Evolutionary conservation across 2,329 filamentous ascomycete species (phyloP).

Genomic region (Pleurostoma richardsiae): DNA sequence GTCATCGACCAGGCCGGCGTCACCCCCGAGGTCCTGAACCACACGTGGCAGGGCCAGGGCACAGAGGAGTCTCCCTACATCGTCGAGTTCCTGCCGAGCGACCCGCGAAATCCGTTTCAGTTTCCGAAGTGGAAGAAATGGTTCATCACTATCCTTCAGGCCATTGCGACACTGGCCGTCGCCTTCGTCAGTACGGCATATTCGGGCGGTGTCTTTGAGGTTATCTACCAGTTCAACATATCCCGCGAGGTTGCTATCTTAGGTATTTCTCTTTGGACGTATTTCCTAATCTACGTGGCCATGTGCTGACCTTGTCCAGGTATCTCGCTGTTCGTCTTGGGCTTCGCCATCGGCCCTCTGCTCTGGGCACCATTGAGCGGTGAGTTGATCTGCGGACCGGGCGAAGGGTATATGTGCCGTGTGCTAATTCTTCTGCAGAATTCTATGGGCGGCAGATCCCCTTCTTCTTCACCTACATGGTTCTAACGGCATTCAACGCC

Average conservation of each 20-base stretch:
- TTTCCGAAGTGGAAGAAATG: constrained; percentile 58
- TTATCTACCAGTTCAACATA: constrained; percentile 50
- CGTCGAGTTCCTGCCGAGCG: constrained; percentile 62
- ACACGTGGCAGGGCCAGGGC: constrained; percentile 54
- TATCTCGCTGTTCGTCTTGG: constrained; percentile 30
- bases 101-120: constrained; percentile 62
- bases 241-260: constrained; percentile 49
- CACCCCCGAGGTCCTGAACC: constrained; percentile 49
- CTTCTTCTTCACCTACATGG: constrained; percentile 52
- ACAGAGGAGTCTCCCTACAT: constrained; percentile 63
- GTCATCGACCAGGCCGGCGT: constrained; percentile 55
- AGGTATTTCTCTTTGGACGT: constrained; percentile 45
- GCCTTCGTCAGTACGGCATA: constrained; percentile 67
- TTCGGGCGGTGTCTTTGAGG: constrained; percentile 48
- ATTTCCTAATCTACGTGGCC: constrained; percentile 3
- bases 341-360: constrained; percentile 10
- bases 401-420: no score
- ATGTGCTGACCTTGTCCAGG: constrained; percentile 28
- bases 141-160: constrained; percentile 57
- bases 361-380: constrained; percentile 12
- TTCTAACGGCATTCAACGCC: constrained; percentile 56
- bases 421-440: constrained; percentile 35
- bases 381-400: background rate
- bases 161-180: constrained; percentile 63
- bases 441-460: constrained; percentile 55